Base-by-base conservation (phyloP, 73 alveolate species). In the Blepharisma japonicum region DNA sequence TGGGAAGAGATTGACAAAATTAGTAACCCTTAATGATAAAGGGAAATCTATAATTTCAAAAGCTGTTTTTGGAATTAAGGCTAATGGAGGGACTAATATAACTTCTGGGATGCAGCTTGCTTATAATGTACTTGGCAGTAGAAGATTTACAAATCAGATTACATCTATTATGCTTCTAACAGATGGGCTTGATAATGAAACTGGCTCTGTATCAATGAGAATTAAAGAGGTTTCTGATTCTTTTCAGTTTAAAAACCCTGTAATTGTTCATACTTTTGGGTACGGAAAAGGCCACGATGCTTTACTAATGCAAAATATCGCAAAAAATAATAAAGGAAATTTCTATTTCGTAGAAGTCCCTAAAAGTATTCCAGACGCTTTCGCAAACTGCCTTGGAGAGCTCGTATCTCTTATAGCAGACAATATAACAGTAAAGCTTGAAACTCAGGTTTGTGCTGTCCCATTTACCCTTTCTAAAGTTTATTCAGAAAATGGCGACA, bases 71-170 rank as follows among this genome's bases (percentile, higher is more conserved):
- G 46, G 71, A 46, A 86, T 90, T 0, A 49, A 45, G 4, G 95
- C 89, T 5, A 78, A 78, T 49, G 95, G 97, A 11, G 95, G 97
- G 18, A 90, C 97, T 0, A 77, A 56, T 48, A 87, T 90, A 21
- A 47, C 86, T 74, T 66, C 80, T 49, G 95, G 95, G 14, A 71
- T 89, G 42, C 55, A 84, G 83, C 74, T 45, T 39, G 97, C 94
- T n/a, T 79, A 87, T 38, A 56, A 80, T 61, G 78, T 83, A 6
- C 61, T 90, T 45, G 68, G 81, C 3, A 32, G 42, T 32, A 0
- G 92, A 71, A 84, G 86, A 77, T 68, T 51, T 67, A 68, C 47
- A 6, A 87, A 84, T 54, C 79, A 77, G 49, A 86, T 87, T 5
- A 71, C 90, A 20, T 50, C 92, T 2, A 83, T 88, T 6, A 78